Percentiles rank a stretch among this genome's conserved stretches.
phyloP scores from a whole-genome alignment of 352 stramenopile genomes.

The Phytophthora ohioensis region DNA sequence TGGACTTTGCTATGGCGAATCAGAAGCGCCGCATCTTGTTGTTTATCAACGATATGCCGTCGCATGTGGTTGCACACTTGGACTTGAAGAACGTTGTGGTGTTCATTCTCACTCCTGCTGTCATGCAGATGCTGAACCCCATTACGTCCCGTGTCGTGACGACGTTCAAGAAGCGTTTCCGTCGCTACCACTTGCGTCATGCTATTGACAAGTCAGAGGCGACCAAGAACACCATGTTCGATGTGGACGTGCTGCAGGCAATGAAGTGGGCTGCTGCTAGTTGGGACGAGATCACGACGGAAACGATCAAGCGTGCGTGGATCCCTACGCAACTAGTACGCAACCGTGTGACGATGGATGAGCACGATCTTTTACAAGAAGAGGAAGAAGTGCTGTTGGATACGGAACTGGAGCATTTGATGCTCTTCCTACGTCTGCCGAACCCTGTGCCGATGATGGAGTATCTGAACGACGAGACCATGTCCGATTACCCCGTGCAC shows the following conservation, averaged over 20 bases:
- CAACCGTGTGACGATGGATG: constrained; percentile 53
- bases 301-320: constrained; percentile 78
- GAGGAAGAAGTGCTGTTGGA: constrained; percentile 68
- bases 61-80: constrained; percentile 77
- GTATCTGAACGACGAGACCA: constrained; percentile 77
- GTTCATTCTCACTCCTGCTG: constrained; percentile 57
- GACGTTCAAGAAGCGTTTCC: constrained; percentile 83
- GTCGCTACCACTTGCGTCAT: constrained; percentile 73
- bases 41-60: constrained; percentile 81
- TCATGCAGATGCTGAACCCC: constrained; percentile 73
- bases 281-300: constrained; percentile 78
- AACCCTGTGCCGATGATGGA: constrained; percentile 71
- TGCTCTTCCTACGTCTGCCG: constrained; percentile 69
- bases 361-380: constrained; percentile 66
- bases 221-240: constrained; percentile 58
- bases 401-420: constrained; percentile 68
- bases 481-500: constrained; percentile 76
- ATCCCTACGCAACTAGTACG: constrained; percentile 64
- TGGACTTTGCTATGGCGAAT: constrained; percentile 82
- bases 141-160: constrained; percentile 66
- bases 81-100: constrained; percentile 83
- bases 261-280: constrained; percentile 81
- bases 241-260: constrained; percentile 73
- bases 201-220: constrained; percentile 67
- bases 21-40: constrained; percentile 84